Evolutionary conservation across 2,329 filamentous ascomycete genomes (phyloP).

Genomic region (Apiospora marii): DNA sequence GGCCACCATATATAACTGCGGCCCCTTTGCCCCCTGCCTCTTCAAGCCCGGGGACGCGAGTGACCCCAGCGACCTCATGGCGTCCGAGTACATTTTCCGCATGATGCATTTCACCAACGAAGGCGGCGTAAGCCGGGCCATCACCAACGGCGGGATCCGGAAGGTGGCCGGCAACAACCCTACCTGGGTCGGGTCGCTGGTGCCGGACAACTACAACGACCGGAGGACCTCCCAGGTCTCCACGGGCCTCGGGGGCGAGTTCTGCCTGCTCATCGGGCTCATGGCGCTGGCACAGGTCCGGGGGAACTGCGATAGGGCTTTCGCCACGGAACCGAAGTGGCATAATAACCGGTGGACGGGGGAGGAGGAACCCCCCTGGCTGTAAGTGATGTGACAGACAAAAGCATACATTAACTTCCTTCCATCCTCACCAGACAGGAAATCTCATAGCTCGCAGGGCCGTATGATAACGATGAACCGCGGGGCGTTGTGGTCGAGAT

Average conservation of each 20-base stretch:
- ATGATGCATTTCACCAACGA: constrained; percentile 7
- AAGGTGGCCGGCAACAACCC: background rate
- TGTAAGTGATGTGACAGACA: too few relatives aligned
- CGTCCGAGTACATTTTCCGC: background rate
- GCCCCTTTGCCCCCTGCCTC: background rate
- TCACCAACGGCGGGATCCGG: background rate
- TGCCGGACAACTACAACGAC: background rate
- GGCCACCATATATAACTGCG: background rate
- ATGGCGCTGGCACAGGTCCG: background rate
- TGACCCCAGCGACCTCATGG: background rate
- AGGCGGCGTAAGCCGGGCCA: background rate
- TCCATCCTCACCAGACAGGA: too few relatives aligned
- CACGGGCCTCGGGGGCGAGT: background rate
- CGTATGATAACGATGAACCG: background rate
- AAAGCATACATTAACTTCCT: too few relatives aligned
- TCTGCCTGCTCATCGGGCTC: background rate
- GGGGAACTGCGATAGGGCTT: background rate
- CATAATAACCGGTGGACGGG: background rate
- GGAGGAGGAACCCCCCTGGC: background rate
- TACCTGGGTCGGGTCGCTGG: constrained; percentile 1
- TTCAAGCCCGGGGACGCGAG: background rate
- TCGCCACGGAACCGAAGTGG: background rate
- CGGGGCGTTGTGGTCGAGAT: constrained; percentile 7
- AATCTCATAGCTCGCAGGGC: background rate
- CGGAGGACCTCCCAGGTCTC: background rate